Evolutionary conservation across 2,329 filamentous ascomycete genomes (phyloP), one percentile per base, ranked within the genome.

Genomic region (Fusarium kyushuense): DNA sequence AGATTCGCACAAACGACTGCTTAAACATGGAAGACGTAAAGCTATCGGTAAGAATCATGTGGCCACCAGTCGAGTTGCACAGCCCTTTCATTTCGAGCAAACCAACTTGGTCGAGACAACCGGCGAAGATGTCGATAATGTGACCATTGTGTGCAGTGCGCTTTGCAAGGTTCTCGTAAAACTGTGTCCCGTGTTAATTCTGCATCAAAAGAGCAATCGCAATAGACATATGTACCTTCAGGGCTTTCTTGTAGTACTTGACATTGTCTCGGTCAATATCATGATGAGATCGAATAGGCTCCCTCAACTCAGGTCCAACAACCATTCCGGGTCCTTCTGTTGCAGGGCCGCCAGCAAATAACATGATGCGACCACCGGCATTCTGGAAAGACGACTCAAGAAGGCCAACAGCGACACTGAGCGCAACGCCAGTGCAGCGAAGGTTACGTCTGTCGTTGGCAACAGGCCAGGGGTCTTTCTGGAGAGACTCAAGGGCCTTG

Each of bases 11-110:
- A 76, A 99, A 99, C 0, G 96, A 98, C 78, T 99, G 96, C 83
- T 96, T 97, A 85, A 98, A 99, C 90, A 99, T 97, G 60, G 95
- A 98, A 0, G 96, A 96, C 6, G 95, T 98, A 79, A 99, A 99
- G 78, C 94, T 97, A 79, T 99, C 96, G 2, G 96, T 98, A 69
- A 99, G 83, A 68, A 99, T 96, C 91, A 99, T 99, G 77, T 99
- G 94, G 36, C 96, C 96, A 69, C 96, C 96, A 19, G 96, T 99
- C 32, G 91, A 97, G 79, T 98, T 99, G 70, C 94, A 91, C 14
- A 99, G 87, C 27, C 94, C 93, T 81, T 98, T 98, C 96, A 99
- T 99, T 81, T 99, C 96, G 46, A 99, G 84, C 55, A 99, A 85
- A 79, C 96, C 96, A 70, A 99, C 96, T 80, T 99, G 96, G 78